A percentile compares a stretch with the other conserved stretches of the same genome.
Conservation (phyloP, 305 asterid genomes). For the Ilex paraguariensis region DNA sequence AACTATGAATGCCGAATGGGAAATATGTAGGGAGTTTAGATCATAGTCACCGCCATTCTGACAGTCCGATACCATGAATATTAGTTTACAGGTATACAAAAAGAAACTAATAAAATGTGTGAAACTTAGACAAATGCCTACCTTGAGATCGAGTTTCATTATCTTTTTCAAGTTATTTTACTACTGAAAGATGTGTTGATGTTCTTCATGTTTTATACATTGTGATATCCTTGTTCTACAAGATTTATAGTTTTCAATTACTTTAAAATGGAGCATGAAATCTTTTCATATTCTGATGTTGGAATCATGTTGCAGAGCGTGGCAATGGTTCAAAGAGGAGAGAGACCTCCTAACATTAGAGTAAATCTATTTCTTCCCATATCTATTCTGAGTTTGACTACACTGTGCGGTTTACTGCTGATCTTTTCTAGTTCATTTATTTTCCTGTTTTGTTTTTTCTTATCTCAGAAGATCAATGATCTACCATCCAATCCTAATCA, state of each 20-base stretch:
- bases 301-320: slow-evolving; percentile 52
- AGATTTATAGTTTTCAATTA: background rate
- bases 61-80: too few relatives aligned
- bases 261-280: background rate
- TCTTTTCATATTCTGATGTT: slow-evolving; percentile 7
- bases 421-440: slow-evolving; percentile 1
- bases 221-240: background rate
- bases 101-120: too few relatives aligned
- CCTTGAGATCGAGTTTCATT: too few relatives aligned
- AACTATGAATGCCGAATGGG: too few relatives aligned
- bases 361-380: slow-evolving; percentile 36
- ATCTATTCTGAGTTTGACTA: slow-evolving; percentile 5
- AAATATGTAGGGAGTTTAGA: too few relatives aligned
- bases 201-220: background rate
- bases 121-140: too few relatives aligned
- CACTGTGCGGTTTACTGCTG: slow-evolving; percentile 1
- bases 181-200: background rate
- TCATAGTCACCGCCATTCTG: too few relatives aligned
- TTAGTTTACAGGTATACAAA: too few relatives aligned
- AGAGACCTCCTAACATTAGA: slow-evolving; percentile 82
- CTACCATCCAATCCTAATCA: slow-evolving; percentile 95
- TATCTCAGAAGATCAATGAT: slow-evolving; percentile 81
- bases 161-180: background rate
- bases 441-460: slow-evolving; percentile 9
- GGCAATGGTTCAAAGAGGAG: slow-evolving; percentile 95